phyloP scores from a whole-genome alignment of 2,329 filamentous ascomycete species.

The Xylariales sp. region DNA sequence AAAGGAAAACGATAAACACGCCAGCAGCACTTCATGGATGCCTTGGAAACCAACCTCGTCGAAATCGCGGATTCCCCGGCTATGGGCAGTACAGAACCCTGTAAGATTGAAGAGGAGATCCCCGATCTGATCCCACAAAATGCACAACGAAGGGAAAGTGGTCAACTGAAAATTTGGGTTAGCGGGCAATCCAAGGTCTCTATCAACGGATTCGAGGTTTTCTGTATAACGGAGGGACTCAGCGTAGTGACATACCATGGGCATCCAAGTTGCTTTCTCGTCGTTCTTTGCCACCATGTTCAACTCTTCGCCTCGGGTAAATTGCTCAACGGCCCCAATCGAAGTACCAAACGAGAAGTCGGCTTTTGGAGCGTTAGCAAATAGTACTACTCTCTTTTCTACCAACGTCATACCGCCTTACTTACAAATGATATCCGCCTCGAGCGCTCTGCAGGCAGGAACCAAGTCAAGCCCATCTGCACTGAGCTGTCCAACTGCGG shows the following conservation, averaged over 20 bases:
- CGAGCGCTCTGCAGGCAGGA: conserved; percentile 1
- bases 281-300: conserved; percentile 3
- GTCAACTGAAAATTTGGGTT: background rate
- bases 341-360: conserved; percentile 1
- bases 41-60: background rate
- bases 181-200: too few relatives aligned
- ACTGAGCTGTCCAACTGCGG: background rate
- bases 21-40: background rate
- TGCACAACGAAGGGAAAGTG: background rate
- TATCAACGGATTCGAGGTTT: too few relatives aligned
- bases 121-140: background rate
- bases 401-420: too few relatives aligned
- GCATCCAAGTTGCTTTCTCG: conserved; percentile 6
- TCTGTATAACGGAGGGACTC: too few relatives aligned
- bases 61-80: background rate
- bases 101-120: background rate
- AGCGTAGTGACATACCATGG: conserved; percentile 1
- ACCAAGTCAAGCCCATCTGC: background rate
- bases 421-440: conserved; percentile 4
- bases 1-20: background rate
- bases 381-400: background rate
- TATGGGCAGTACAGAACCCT: background rate
- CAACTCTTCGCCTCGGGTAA: background rate
- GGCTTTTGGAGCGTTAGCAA: background rate
- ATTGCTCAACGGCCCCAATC: background rate